Evolutionary conservation across 1,284 basidiomycete genomes (phyloP).

Genomic region (Puccinia hordei): DNA sequence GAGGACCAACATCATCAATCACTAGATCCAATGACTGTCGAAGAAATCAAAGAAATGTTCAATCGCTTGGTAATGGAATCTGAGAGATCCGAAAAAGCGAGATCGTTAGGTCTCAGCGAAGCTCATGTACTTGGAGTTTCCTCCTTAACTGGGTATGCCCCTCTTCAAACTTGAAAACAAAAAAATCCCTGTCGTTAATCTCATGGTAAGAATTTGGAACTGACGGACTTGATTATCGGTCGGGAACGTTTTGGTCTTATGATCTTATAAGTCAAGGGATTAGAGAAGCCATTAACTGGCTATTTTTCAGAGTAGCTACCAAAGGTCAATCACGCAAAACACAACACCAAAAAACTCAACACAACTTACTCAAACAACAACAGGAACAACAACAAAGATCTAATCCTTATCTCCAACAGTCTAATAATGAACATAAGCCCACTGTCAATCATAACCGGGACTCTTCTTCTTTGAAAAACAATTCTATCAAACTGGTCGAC

Average conservation of each 20-base stretch:
- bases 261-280: conserved; percentile 28
- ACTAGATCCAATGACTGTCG: conserved; percentile 31
- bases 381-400: conserved; percentile 13
- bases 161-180: neutral
- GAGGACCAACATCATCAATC: conserved; percentile 8
- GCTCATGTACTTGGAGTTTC: conserved; percentile 48
- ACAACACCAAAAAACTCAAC: conserved; percentile 6
- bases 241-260: neutral
- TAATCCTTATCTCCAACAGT: neutral
- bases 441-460: neutral
- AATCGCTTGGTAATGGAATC: conserved; percentile 47
- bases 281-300: conserved; percentile 44
- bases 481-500: neutral
- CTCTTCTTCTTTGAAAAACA: conserved; percentile 3
- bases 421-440: neutral
- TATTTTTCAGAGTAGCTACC: conserved; percentile 38
- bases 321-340: conserved; percentile 46
- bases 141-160: conserved; percentile 30
- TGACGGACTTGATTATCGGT: neutral
- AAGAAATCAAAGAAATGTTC: conserved; percentile 45
- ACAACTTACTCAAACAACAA: neutral
- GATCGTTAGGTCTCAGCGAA: conserved; percentile 41
- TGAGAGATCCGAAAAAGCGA: conserved; percentile 41
- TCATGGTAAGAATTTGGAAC: neutral
- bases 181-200: neutral